These are phyloP conservation scores for Ogataea saltuana DNA, from an alignment of 805 yeast species.

Conservation along the genomic window DNA sequence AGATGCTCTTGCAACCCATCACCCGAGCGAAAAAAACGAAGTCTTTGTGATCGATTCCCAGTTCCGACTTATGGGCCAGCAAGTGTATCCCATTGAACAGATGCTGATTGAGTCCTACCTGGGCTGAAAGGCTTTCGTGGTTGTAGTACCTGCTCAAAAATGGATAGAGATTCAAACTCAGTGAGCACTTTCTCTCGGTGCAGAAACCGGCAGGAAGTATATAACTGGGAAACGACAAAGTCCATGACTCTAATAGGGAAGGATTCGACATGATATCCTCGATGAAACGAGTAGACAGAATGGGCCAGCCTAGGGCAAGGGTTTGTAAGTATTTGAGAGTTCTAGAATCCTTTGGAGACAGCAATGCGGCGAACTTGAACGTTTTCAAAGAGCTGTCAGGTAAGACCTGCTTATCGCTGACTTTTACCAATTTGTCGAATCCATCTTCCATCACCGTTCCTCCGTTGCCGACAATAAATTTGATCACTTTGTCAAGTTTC, in stretches of 20 bases:
- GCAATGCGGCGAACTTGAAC: constrained; percentile 61
- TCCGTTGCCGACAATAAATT: constrained; percentile 44
- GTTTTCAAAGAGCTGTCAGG: constrained; percentile 3
- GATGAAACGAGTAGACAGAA: constrained; percentile 59
- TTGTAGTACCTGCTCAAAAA: constrained; percentile 42
- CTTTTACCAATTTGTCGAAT: constrained; percentile 8
- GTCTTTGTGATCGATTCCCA: constrained; percentile 11
- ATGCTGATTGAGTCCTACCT: constrained; percentile 41
- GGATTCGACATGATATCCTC: constrained; percentile 43
- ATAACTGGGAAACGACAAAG: constrained; percentile 51
- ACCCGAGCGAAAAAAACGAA: constrained; percentile 13
- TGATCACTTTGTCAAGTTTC: constrained; percentile 36
- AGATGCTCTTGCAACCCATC: constrained; percentile 14
- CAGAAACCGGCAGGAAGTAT: constrained; percentile 76
- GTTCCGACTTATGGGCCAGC: constrained; percentile 33
- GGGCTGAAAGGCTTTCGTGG: constrained; percentile 39
- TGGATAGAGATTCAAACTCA: constrained; percentile 48
- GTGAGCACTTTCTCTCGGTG: constrained; percentile 33
- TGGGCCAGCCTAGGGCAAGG: constrained; percentile 85
- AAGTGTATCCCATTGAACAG: constrained; percentile 38
- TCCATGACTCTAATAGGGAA: constrained; percentile 21
- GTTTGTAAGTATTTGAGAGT: constrained; percentile 78
- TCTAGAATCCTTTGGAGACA: constrained; percentile 58
- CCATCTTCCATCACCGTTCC: constrained; percentile 39
- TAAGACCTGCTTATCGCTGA: not conserved